Evolutionary conservation across 1,284 basidiomycete genomes (phyloP).

Genomic region (Takashimella tepidaria): DNA sequence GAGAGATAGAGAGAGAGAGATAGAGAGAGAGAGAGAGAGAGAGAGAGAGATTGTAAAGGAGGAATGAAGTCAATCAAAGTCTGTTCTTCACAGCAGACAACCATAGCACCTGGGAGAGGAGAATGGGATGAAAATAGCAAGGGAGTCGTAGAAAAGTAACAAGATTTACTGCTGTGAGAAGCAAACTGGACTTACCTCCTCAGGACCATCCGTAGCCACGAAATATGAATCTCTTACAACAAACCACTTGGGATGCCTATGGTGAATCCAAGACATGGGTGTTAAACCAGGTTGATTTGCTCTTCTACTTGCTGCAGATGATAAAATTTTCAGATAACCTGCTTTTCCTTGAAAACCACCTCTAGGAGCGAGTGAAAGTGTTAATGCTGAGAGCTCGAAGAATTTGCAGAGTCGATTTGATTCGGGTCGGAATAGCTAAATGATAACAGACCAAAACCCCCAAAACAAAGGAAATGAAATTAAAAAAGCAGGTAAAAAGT

Average conservation of each 20-base stretch:
- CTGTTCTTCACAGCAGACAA: too few species aligned
- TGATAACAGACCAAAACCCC: too few species aligned
- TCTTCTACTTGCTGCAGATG: constrained; percentile 48
- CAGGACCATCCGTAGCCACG: constrained; percentile 79
- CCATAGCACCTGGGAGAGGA: too few species aligned
- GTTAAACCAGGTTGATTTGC: constrained; percentile 49
- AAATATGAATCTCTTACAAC: constrained; percentile 90
- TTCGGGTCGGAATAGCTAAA: constrained; percentile 91
- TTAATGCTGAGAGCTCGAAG: constrained; percentile 87
- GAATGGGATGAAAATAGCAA: too few species aligned
- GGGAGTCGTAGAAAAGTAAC: too few species aligned
- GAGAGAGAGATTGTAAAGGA: background rate
- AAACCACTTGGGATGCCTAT: constrained; percentile 81
- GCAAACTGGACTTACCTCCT: constrained; percentile 56
- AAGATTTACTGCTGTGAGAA: too few species aligned
- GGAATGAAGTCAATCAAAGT: background rate
- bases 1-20: background rate
- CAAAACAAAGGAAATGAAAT: too few species aligned
- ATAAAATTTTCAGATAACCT: constrained; percentile 63
- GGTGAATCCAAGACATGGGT: constrained; percentile 57
- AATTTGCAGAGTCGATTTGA: constrained; percentile 91
- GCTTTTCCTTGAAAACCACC: constrained; percentile 80
- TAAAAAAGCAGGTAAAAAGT: too few species aligned
- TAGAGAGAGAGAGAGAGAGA: background rate
- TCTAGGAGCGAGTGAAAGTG: constrained; percentile 72